Evolutionary conservation across 306 rosid species (phyloP).

Genomic region (Hylodesmum podocarpum): DNA sequence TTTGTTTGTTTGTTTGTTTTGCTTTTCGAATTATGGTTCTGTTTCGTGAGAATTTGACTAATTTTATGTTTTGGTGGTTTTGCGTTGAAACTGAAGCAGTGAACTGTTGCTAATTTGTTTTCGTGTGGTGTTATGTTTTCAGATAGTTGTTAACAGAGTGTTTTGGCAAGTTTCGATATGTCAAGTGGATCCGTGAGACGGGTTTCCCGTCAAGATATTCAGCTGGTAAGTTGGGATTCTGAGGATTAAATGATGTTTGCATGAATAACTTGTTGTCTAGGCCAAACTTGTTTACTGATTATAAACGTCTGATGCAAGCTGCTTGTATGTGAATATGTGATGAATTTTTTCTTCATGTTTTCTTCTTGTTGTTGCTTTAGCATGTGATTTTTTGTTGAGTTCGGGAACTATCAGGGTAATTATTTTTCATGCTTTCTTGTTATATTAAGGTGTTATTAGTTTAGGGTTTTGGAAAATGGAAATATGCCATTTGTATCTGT

Average conservation of each 20-base stretch:
- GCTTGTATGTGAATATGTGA: not conserved
- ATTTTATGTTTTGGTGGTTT: not conserved
- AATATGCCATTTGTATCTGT: not conserved
- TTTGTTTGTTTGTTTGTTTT: not conserved
- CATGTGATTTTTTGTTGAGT: not conserved
- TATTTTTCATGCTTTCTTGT: constrained; percentile 10
- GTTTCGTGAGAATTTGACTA: not conserved
- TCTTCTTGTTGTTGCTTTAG: not conserved
- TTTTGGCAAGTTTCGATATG: constrained; percentile 44
- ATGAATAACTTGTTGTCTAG: not conserved
- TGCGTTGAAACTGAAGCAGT: not conserved
- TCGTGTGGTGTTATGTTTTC: not conserved
- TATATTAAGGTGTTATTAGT: not conserved
- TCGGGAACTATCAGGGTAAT: not conserved
- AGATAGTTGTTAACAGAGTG: constrained; percentile 8
- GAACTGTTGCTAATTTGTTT: not conserved
- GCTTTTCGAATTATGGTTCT: not conserved
- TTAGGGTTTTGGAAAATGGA: not conserved
- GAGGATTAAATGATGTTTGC: not conserved
- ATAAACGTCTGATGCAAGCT: not conserved
- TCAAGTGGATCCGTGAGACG: constrained; percentile 76
- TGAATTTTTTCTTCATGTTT: not conserved
- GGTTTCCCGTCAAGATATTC: constrained; percentile 84
- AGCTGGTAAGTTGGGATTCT: constrained; percentile 60
- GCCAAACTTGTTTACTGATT: not conserved